phyloP scores from a whole-genome alignment of 768 basidiomycete genomes.

The Kwoniella heveanensis region DNA sequence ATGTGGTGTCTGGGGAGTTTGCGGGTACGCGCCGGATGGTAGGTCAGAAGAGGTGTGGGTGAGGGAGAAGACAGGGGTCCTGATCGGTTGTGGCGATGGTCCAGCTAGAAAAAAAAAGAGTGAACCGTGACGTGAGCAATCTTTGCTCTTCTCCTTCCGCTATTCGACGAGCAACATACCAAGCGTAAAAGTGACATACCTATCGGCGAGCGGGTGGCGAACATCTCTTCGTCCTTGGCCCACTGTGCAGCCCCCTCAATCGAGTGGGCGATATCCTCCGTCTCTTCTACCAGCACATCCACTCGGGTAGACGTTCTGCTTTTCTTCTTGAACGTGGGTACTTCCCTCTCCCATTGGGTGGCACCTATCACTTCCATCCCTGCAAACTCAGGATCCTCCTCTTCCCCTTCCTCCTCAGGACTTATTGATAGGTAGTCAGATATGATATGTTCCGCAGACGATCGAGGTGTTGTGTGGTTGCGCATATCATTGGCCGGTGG shows the following conservation, averaged over 20 bases:
- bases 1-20: conserved; percentile 14
- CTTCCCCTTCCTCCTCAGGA: conserved; percentile 2
- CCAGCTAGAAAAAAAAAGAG: too few relatives aligned
- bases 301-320: not conserved
- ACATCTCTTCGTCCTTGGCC: conserved; percentile 1
- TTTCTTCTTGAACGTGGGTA: conserved; percentile 9
- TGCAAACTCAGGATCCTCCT: conserved; percentile 18
- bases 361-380: conserved; percentile 24
- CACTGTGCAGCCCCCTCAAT: conserved; percentile 2
- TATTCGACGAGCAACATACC: not conserved
- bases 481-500: not conserved
- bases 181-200: not conserved
- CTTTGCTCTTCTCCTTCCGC: too few relatives aligned
- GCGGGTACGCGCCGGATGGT: conserved; percentile 15
- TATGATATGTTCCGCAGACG: conserved; percentile 2
- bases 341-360: conserved; percentile 26
- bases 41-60: conserved; percentile 13
- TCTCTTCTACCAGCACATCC: not conserved
- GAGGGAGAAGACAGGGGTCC: conserved; percentile 16
- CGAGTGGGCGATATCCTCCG: not conserved
- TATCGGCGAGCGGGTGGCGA: conserved; percentile 17
- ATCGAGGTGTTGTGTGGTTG: not conserved
- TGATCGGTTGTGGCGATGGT: conserved; percentile 11
- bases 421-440: conserved; percentile 2
- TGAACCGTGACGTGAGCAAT: too few relatives aligned